phyloP scores from a whole-genome alignment of 257 asterid genomes.

The Craterostigma plantagineum region DNA sequence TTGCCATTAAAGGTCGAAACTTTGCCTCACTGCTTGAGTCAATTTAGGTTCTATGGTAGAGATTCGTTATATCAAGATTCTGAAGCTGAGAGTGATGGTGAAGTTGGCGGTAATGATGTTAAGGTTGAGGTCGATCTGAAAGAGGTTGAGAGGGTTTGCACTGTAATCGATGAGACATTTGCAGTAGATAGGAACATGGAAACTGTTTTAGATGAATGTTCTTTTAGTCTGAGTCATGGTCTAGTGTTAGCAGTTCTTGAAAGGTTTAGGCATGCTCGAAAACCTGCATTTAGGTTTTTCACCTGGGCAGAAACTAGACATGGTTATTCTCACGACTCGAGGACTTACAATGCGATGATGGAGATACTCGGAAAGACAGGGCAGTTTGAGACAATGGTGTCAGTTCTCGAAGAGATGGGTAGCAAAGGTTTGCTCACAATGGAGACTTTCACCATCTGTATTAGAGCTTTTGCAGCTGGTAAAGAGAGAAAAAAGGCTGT shows the following conservation, averaged over 20 bases:
- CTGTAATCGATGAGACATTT: constrained; percentile 62
- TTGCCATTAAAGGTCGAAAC: no score
- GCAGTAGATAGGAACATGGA: constrained; percentile 77
- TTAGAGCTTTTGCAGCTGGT: constrained; percentile 68
- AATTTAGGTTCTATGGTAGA: constrained; percentile 22
- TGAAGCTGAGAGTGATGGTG: constrained; percentile 21
- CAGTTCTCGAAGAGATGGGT: constrained; percentile 75
- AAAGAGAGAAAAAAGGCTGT: constrained; percentile 71
- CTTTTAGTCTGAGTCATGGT: constrained; percentile 37
- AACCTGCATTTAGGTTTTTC: constrained; percentile 78
- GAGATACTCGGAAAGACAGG: constrained; percentile 56
- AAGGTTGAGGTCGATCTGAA: constrained; percentile 21
- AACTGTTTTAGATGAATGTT: constrained; percentile 65
- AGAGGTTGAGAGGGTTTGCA: constrained; percentile 62
- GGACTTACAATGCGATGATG: constrained; percentile 59
- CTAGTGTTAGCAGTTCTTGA: constrained; percentile 56
- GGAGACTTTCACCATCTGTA: constrained; percentile 45
- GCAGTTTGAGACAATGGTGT: constrained; percentile 85
- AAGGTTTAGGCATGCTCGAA: constrained; percentile 70
- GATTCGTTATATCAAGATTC: constrained; percentile 20
- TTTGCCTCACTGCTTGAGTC: no score
- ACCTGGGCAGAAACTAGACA: constrained; percentile 49
- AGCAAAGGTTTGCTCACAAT: constrained; percentile 49
- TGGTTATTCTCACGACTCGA: constrained; percentile 42
- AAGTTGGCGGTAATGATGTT: constrained; percentile 10